phyloP scores from a whole-genome alignment of 805 yeast species.

The Nadsonia fulvescens region DNA sequence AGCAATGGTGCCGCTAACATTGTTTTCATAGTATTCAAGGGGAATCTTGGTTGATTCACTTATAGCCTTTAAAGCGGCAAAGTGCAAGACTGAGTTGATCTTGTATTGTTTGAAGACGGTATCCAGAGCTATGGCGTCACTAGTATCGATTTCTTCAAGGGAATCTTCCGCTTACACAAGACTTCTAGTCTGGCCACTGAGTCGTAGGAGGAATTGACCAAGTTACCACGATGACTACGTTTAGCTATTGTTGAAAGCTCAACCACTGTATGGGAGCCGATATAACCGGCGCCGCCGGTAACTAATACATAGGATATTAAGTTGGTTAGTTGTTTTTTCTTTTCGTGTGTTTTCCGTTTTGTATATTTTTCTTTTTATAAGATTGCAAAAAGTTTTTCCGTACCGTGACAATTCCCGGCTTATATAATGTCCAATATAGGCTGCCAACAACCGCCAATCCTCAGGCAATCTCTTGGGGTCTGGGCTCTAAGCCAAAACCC shows the following conservation, averaged over 20 bases:
- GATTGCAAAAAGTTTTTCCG: too few species aligned
- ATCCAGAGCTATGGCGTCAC: constrained; percentile 30
- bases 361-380: too few species aligned
- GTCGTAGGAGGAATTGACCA: constrained; percentile 47
- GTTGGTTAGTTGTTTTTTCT: too few species aligned
- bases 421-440: too few species aligned
- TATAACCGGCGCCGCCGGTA: constrained; percentile 79
- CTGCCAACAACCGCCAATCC: too few species aligned
- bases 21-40: constrained; percentile 47
- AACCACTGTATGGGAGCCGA: constrained; percentile 64
- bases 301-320: constrained; percentile 52
- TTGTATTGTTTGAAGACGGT: constrained; percentile 29
- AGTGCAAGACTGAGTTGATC: constrained; percentile 49
- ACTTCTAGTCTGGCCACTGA: constrained; percentile 46
- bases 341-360: too few species aligned
- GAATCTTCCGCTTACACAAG: constrained; percentile 25
- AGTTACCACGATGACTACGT: constrained; percentile 62
- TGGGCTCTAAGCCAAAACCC: too few species aligned
- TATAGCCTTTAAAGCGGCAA: constrained; percentile 73
- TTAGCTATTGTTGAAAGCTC: constrained; percentile 16
- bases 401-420: too few species aligned
- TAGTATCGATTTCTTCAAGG: constrained; percentile 41
- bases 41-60: constrained; percentile 61
- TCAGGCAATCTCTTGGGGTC: too few species aligned
- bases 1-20: constrained; percentile 44